phyloP scores from a whole-genome alignment of 805 yeast species.

The Ogataea paradorogensis region DNA sequence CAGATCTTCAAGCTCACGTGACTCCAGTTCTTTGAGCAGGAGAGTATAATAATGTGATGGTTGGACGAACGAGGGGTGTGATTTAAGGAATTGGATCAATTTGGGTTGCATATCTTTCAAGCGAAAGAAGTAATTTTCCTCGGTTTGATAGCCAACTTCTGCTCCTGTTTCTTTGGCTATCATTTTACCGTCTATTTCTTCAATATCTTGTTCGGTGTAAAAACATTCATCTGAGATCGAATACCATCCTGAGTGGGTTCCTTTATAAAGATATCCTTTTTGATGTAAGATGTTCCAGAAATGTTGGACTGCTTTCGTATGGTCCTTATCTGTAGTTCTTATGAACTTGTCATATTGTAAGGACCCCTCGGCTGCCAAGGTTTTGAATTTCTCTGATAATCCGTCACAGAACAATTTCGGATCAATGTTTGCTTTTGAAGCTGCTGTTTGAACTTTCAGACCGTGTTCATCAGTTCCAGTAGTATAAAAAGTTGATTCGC shows the following conservation, averaged over 20 bases:
- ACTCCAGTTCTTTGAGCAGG: conserved; percentile 56
- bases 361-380: conserved; percentile 55
- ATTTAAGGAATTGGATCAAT: conserved; percentile 48
- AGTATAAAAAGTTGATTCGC: conserved; percentile 49
- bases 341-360: conserved; percentile 74
- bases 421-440: conserved; percentile 44
- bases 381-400: conserved; percentile 60
- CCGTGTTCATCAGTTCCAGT: conserved; percentile 99
- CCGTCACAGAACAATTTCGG: conserved; percentile 74
- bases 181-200: conserved; percentile 32
- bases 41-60: conserved; percentile 58
- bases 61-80: conserved; percentile 56
- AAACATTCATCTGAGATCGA: conserved; percentile 93
- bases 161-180: conserved; percentile 68
- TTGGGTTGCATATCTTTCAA: conserved; percentile 56
- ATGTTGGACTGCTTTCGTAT: conserved; percentile 55
- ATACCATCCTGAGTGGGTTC: conserved; percentile 91
- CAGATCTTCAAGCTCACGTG: conserved; percentile 54
- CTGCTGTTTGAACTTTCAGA: conserved; percentile 85
- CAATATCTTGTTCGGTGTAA: conserved; percentile 78
- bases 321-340: conserved; percentile 87
- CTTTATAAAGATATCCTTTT: conserved; percentile 73
- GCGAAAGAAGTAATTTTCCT: conserved; percentile 83
- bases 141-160: conserved; percentile 72
- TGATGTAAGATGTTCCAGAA: conserved; percentile 66